Conservation (phyloP, 1,284 basidiomycete species). For the Coniophora puteana region DNA sequence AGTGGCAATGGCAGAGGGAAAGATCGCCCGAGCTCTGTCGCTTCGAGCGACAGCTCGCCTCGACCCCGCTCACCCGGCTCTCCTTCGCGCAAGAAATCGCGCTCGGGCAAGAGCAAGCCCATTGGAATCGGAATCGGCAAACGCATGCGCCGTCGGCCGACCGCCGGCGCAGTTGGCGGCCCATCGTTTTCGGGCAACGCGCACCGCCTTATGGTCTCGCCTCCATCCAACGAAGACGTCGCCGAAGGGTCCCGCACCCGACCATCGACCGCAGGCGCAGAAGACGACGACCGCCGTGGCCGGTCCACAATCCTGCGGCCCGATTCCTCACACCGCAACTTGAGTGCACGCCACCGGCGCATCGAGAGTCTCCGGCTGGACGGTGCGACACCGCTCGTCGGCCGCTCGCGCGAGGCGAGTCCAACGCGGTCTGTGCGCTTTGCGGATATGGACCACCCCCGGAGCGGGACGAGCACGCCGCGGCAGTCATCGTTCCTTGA, state of each 20-base stretch:
- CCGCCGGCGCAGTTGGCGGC: no score
- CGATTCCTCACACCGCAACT: conserved; percentile 9
- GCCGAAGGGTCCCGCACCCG: conserved; percentile 1
- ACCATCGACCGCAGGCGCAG: conserved; percentile 6
- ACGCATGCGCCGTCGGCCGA: no score
- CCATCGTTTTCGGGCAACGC: conserved; percentile 1
- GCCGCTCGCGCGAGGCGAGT: conserved; percentile 24
- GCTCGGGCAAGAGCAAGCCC: no score
- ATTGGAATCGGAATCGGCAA: no score
- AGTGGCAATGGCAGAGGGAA: no score
- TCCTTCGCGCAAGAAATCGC: no score
- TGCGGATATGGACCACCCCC: conserved; percentile 21
- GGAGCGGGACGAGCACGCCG: conserved; percentile 17
- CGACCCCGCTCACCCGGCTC: no score
- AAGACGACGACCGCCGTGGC: conserved; percentile 19
- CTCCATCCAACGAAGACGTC: background rate
- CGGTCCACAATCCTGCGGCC: conserved; percentile 16
- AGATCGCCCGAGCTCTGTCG: no score
- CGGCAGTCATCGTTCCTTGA: conserved; percentile 14
- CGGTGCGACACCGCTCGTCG: no score
- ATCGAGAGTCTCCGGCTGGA: conserved; percentile 23
- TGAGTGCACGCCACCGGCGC: conserved; percentile 24
- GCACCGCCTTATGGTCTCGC: conserved; percentile 6
- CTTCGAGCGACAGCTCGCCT: no score
- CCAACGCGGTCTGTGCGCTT: conserved; percentile 29